Evolutionary conservation across 805 yeast genomes (phyloP).

Genomic region (Ogataea trehaloabstinens): DNA sequence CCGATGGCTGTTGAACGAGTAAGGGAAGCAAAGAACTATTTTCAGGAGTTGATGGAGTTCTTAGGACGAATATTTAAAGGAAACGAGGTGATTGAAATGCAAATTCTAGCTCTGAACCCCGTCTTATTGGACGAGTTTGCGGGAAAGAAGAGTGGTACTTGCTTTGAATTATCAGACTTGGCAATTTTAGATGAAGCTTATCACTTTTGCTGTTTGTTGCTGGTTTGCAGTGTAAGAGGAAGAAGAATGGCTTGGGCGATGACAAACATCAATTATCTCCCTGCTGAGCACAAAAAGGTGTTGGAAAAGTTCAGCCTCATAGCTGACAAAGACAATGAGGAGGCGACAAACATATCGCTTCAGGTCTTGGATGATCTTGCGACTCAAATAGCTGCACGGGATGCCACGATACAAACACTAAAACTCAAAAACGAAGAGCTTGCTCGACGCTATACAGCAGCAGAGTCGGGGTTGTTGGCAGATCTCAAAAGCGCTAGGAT

Average conservation of each 20-base stretch:
- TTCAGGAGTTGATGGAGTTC: slow-evolving; percentile 7
- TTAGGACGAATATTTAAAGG: slow-evolving; percentile 13
- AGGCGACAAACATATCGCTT: slow-evolving; percentile 11
- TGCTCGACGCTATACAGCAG: slow-evolving; percentile 5
- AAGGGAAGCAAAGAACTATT: slow-evolving; percentile 10
- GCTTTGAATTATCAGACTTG: slow-evolving; percentile 7
- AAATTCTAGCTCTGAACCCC: slow-evolving; percentile 12
- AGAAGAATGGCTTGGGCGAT: slow-evolving; percentile 29
- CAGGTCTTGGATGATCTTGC: slow-evolving; percentile 11
- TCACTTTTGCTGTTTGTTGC: slow-evolving; percentile 22
- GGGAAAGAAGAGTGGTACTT: neutral
- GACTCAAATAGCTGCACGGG: slow-evolving; percentile 8
- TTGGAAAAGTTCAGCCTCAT: slow-evolving; percentile 21
- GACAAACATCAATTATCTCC: slow-evolving; percentile 25
- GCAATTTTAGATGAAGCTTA: slow-evolving; percentile 23
- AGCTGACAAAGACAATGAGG: slow-evolving; percentile 18
- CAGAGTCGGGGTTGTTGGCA: slow-evolving; percentile 5
- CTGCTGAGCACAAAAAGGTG: slow-evolving; percentile 15
- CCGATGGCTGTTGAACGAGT: slow-evolving; percentile 9
- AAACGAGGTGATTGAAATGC: slow-evolving; percentile 15
- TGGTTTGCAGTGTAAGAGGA: slow-evolving; percentile 24
- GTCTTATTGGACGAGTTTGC: slow-evolving; percentile 9
- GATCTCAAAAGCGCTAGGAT: slow-evolving; percentile 7
- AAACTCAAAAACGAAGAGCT: slow-evolving; percentile 8
- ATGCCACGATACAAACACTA: slow-evolving; percentile 9